Percentiles rank a stretch among this genome's conserved stretches.
Conservation (phyloP, 371 early-diverging fungal species). For the Mortierella sp. region DNA sequence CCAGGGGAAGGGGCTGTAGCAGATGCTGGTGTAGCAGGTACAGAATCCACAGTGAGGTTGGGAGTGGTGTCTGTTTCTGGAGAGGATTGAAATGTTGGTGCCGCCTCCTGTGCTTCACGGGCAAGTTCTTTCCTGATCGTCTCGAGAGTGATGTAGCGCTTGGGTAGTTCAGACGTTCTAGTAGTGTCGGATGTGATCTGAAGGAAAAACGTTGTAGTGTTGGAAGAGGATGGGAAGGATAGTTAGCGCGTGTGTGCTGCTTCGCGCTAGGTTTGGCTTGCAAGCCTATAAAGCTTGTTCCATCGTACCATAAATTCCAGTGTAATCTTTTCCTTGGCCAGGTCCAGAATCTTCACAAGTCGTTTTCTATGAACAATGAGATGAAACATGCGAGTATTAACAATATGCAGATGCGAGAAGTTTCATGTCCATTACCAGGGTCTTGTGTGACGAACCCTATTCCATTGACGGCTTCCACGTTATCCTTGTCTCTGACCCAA, state of each 20-base stretch:
- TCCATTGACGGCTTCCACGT: conserved; percentile 41
- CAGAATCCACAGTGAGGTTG: conserved; percentile 18
- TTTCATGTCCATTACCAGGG: background rate
- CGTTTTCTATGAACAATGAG: conserved; percentile 17
- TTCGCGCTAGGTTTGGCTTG: too few relatives aligned
- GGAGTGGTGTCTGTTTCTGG: conserved; percentile 15
- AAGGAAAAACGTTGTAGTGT: too few relatives aligned
- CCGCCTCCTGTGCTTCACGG: conserved; percentile 5
- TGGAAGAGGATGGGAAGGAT: too few relatives aligned
- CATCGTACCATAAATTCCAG: conserved; percentile 39
- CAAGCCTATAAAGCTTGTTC: too few relatives aligned
- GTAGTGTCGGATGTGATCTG: conserved; percentile 23
- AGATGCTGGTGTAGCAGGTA: conserved; percentile 23
- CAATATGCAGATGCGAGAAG: background rate
- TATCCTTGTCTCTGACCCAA: conserved; percentile 46
- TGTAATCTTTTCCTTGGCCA: conserved; percentile 28
- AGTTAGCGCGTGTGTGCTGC: too few relatives aligned
- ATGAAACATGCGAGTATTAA: background rate
- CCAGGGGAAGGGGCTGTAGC: conserved; percentile 13
- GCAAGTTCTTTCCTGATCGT: conserved; percentile 27
- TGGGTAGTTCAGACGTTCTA: conserved; percentile 9
- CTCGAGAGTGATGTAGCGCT: conserved; percentile 28
- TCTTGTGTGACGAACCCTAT: conserved; percentile 51
- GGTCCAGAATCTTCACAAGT: conserved; percentile 29
- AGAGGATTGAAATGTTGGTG: background rate